These are phyloP conservation scores for Pseudocercospora fijiensis DNA, from an alignment of 2,329 filamentous ascomycete species.

Conservation along the genomic window DNA sequence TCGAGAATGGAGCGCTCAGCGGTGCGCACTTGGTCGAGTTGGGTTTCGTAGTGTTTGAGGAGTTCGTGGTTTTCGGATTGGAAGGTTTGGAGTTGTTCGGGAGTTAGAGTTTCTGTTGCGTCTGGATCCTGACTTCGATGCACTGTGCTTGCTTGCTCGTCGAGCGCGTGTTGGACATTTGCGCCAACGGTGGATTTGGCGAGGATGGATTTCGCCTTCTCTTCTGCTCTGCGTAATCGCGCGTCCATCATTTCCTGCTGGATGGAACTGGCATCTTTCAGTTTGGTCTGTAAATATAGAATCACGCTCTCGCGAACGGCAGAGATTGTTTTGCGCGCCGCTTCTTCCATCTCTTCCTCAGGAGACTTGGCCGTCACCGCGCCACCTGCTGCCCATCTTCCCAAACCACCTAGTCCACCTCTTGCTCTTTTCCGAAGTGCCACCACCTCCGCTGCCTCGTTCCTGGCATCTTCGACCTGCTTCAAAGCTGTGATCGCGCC, in stretches of 20 bases:
- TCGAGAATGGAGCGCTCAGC: conserved; percentile 89
- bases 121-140: conserved; percentile 14
- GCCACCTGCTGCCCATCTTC: conserved; percentile 64
- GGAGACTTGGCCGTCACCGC: conserved; percentile 54
- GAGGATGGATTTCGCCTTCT: conserved; percentile 83
- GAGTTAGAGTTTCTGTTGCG: conserved; percentile 61
- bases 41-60: conserved; percentile 89
- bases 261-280: conserved; percentile 73
- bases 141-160: conserved; percentile 8
- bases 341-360: conserved; percentile 73
- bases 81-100: conserved; percentile 89
- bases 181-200: conserved; percentile 55
- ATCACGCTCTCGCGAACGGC: conserved; percentile 78
- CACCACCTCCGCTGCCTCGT: conserved; percentile 69
- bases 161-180: conserved; percentile 26
- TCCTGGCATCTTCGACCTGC: conserved; percentile 77
- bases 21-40: conserved; percentile 87
- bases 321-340: conserved; percentile 62
- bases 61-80: conserved; percentile 90
- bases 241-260: conserved; percentile 94
- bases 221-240: conserved; percentile 76
- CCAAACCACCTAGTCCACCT: conserved; percentile 63
- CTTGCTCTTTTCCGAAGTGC: conserved; percentile 68
- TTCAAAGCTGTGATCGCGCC: conserved; percentile 75
- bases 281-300: conserved; percentile 72